A percentile compares a stretch with the other conserved stretches of the same genome.
phyloP scores from a whole-genome alignment of 768 basidiomycete genomes.

The Lactarius evosmus region DNA sequence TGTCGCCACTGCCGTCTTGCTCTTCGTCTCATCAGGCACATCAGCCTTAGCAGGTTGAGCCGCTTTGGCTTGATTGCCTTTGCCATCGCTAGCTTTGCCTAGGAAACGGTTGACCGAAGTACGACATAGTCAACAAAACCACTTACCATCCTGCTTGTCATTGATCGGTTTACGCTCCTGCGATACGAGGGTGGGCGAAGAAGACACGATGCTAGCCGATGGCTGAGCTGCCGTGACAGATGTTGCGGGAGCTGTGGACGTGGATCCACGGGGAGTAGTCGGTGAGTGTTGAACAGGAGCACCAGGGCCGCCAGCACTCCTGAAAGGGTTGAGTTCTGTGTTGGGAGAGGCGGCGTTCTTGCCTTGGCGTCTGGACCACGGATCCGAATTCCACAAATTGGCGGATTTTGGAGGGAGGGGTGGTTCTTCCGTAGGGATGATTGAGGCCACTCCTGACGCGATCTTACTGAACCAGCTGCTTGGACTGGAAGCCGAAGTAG shows the following conservation, averaged over 20 bases:
- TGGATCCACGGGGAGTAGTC: neutral
- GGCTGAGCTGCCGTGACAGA: neutral
- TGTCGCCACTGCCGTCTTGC: neutral
- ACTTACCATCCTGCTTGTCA: conserved; percentile 11
- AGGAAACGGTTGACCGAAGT: neutral
- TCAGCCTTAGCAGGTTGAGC: neutral
- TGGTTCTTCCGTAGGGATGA: neutral
- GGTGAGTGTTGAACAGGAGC: neutral
- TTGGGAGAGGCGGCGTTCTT: neutral
- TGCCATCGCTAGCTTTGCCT: neutral
- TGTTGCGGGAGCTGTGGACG: neutral
- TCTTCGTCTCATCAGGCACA: neutral
- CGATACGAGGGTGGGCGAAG: conserved; percentile 9
- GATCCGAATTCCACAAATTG: neutral
- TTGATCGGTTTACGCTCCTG: neutral
- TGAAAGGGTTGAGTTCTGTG: neutral
- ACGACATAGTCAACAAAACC: neutral
- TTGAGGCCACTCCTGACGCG: neutral
- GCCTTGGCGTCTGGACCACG: neutral
- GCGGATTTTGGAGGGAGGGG: neutral
- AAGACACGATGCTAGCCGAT: conserved; percentile 2
- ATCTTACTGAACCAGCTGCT: conserved; percentile 2
- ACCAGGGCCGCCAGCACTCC: neutral
- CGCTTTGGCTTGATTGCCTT: neutral
- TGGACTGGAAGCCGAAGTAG: neutral